Evolutionary conservation across 768 basidiomycete genomes (phyloP).

Genomic region (Mycena venus): DNA sequence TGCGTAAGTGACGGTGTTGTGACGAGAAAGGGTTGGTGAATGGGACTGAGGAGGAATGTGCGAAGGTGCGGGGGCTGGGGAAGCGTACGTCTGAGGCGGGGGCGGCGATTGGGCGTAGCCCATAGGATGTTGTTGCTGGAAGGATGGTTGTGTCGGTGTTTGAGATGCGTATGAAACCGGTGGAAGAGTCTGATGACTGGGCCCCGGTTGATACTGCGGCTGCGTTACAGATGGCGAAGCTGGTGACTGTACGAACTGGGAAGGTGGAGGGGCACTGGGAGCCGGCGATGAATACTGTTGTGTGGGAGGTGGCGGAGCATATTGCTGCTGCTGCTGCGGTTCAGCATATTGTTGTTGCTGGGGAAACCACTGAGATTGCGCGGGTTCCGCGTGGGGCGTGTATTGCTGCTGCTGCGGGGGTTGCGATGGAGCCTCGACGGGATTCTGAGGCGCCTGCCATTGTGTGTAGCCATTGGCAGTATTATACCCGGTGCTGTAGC

Average conservation of each 20-base stretch:
- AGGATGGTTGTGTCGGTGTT: conserved; percentile 33
- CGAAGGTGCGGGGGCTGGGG: conserved; percentile 17
- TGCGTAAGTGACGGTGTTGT: conserved; percentile 42
- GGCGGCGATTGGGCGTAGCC: conserved; percentile 41
- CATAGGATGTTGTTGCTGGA: conserved; percentile 36
- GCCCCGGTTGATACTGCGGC: conserved; percentile 43
- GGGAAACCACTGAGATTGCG: conserved; percentile 29
- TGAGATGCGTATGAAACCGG: conserved; percentile 42
- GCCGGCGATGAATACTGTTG: conserved; percentile 35
- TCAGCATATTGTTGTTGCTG: conserved; percentile 44
- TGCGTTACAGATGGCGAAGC: conserved; percentile 15
- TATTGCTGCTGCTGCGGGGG: conserved; percentile 38
- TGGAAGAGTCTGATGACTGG: conserved; percentile 35
- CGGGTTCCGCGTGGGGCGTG: conserved; percentile 19
- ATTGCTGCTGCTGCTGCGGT: conserved; percentile 43
- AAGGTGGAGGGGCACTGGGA: conserved; percentile 29
- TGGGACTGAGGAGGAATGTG: conserved; percentile 22
- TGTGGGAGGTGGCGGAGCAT: conserved; percentile 35
- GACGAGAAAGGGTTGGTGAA: conserved; percentile 35
- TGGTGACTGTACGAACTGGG: conserved; percentile 31
- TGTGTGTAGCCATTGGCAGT: conserved; percentile 47
- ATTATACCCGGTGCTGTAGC: conserved; percentile 40
- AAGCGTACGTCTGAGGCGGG: conserved; percentile 33
- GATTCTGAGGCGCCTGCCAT: conserved; percentile 47
- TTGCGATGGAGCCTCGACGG: conserved; percentile 32